Percentiles rank a stretch among this genome's conserved stretches.
These are phyloP conservation scores for Russula griseocarnosa DNA, from an alignment of 768 basidiomycete species.

Conservation along the genomic window DNA sequence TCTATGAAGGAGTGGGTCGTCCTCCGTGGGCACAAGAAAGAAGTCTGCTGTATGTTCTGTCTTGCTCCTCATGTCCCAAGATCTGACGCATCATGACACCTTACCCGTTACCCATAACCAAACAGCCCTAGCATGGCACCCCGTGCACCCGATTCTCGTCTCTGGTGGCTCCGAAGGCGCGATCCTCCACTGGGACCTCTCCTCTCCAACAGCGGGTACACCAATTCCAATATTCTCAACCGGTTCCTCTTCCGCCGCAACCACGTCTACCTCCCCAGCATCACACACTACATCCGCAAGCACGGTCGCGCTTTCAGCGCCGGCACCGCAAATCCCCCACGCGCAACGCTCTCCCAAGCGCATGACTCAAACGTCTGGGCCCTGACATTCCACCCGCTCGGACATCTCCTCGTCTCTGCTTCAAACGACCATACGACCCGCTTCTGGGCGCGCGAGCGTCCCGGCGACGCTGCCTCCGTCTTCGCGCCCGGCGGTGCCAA, in stretches of 20 bases:
- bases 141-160: constrained; percentile 84
- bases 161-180: constrained; percentile 94
- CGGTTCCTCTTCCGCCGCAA: background rate
- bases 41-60: constrained; percentile 47
- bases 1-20: constrained; percentile 94
- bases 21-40: constrained; percentile 95
- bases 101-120: background rate
- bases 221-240: constrained; percentile 19
- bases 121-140: constrained; percentile 92
- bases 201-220: constrained; percentile 53
- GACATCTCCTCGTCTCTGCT: constrained; percentile 88
- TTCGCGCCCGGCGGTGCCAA: constrained; percentile 82
- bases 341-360: constrained; percentile 87
- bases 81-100: background rate
- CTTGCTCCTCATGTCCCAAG: background rate
- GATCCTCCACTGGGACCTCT: constrained; percentile 91
- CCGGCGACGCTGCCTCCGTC: constrained; percentile 73
- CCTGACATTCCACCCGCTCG: constrained; percentile 91
- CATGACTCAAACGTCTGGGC: constrained; percentile 99
- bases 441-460: constrained; percentile 95
- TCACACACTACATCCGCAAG: background rate
- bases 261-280: background rate
- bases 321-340: constrained; percentile 44
- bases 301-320: background rate
- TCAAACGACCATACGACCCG: constrained; percentile 99